phyloP scores from a whole-genome alignment of 2,329 filamentous ascomycete species.

The Drechmeria coniospora region DNA sequence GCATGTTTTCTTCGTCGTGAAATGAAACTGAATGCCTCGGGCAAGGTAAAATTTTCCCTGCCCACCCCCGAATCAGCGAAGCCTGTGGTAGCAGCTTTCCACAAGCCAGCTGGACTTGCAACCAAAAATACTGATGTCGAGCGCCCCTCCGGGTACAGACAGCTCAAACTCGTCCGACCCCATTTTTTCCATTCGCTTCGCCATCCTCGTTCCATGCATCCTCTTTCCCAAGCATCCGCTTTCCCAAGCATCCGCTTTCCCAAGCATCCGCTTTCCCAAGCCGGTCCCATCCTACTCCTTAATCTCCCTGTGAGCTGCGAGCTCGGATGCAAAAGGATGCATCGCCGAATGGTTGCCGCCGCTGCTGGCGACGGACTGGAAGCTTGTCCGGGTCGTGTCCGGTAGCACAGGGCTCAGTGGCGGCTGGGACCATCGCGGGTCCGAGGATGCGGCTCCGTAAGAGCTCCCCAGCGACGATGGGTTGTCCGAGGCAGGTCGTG shows the following conservation, averaged over 20 bases:
- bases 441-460: slow-evolving; percentile 10
- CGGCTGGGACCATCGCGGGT: slow-evolving; percentile 26
- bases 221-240: not conserved
- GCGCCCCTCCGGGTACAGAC: not conserved
- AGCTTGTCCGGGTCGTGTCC: slow-evolving; percentile 11
- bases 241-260: too few relatives aligned
- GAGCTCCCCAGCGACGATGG: slow-evolving; percentile 3
- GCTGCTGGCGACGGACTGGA: slow-evolving; percentile 11
- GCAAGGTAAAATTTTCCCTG: too few relatives aligned
- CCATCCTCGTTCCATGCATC: not conserved
- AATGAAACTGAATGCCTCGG: too few relatives aligned
- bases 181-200: not conserved
- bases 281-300: slow-evolving; percentile 23
- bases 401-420: slow-evolving; percentile 11
- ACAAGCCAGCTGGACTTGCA: too few relatives aligned
- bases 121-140: not conserved
- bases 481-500: slow-evolving; percentile 9
- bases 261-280: not conserved
- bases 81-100: too few relatives aligned
- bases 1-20: too few relatives aligned
- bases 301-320: slow-evolving; percentile 32
- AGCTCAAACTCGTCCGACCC: not conserved
- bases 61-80: too few relatives aligned
- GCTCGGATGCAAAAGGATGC: slow-evolving; percentile 23
- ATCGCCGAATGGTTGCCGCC: slow-evolving; percentile 8